Evolutionary conservation across 1,284 basidiomycete genomes (phyloP).

Genomic region (Retiboletus flavoniger): DNA sequence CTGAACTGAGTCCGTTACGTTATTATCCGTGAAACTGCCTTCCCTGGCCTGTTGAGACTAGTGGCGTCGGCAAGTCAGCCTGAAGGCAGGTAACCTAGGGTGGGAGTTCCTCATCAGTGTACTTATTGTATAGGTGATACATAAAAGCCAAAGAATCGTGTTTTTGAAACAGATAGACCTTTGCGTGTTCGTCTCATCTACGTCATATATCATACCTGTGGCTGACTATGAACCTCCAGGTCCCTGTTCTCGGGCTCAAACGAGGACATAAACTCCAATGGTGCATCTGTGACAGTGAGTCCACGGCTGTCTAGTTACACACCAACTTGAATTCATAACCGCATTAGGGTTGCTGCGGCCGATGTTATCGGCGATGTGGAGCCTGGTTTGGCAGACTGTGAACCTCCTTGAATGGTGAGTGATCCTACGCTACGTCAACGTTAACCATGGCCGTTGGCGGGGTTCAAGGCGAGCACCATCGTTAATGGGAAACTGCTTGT

Average conservation of each 20-base stretch:
- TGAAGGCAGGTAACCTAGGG: background rate
- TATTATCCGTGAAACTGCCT: background rate
- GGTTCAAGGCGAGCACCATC: background rate
- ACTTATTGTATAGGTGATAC: background rate
- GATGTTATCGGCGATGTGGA: conserved; percentile 18
- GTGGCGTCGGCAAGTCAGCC: conserved; percentile 15
- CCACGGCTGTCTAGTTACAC: conserved; percentile 1
- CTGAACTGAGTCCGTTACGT: conserved; percentile 17
- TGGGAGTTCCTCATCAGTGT: background rate
- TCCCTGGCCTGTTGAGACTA: conserved; percentile 5
- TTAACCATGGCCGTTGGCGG: background rate
- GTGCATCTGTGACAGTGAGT: background rate
- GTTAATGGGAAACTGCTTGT: conserved; percentile 1
- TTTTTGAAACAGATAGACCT: conserved; percentile 7
- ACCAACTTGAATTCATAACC: conserved; percentile 1
- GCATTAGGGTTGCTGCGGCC: conserved; percentile 17
- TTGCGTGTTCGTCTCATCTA: conserved; percentile 6
- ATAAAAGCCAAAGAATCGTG: background rate
- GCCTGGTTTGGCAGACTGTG: conserved; percentile 12
- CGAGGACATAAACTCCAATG: background rate
- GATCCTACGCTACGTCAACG: background rate
- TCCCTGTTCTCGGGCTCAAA: background rate
- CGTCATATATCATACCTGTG: conserved; percentile 5
- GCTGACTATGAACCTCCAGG: background rate
- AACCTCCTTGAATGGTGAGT: background rate